These are phyloP conservation scores for Saccharomycopsis olivae DNA, from an alignment of 805 yeast genomes.

Conservation along the genomic window DNA sequence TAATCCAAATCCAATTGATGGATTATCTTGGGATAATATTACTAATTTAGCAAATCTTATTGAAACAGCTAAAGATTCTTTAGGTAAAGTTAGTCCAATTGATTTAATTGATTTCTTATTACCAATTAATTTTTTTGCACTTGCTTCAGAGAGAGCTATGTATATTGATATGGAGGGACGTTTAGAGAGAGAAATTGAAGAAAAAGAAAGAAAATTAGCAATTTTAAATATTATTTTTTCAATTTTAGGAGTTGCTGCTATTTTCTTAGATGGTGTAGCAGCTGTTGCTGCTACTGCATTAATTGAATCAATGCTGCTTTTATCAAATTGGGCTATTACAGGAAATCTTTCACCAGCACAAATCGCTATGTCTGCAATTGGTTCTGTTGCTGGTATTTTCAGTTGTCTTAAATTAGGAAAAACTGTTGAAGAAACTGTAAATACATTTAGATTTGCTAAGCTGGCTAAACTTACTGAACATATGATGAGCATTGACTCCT, in stretches of 20 bases:
- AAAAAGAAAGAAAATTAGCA: conserved; percentile 6
- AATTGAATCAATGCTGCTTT: conserved; percentile 1
- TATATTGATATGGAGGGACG: conserved; percentile 9
- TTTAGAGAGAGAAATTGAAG: conserved; percentile 1
- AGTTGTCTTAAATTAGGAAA: neutral
- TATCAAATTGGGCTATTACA: conserved; percentile 2
- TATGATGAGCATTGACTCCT: no score
- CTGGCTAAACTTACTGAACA: no score
- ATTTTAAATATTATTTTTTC: conserved; percentile 11
- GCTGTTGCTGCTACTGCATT: conserved; percentile 3
- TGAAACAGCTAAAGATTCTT: conserved; percentile 1
- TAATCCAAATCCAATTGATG: conserved; percentile 11
- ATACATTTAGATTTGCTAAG: neutral
- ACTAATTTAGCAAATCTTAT: conserved; percentile 9
- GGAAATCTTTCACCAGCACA: conserved; percentile 1
- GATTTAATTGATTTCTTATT: conserved; percentile 12
- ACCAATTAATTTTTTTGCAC: conserved; percentile 8
- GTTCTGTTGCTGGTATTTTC: conserved; percentile 7
- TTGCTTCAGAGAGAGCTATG: conserved; percentile 4
- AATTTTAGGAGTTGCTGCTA: conserved; percentile 10
- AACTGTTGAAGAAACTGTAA: neutral
- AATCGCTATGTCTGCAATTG: conserved; percentile 1
- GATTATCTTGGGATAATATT: conserved; percentile 5
- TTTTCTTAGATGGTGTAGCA: conserved; percentile 6
- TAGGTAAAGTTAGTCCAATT: conserved; percentile 5